Base-by-base conservation (phyloP, 352 stramenopile genomes). In the Phytophthora hybrid region DNA sequence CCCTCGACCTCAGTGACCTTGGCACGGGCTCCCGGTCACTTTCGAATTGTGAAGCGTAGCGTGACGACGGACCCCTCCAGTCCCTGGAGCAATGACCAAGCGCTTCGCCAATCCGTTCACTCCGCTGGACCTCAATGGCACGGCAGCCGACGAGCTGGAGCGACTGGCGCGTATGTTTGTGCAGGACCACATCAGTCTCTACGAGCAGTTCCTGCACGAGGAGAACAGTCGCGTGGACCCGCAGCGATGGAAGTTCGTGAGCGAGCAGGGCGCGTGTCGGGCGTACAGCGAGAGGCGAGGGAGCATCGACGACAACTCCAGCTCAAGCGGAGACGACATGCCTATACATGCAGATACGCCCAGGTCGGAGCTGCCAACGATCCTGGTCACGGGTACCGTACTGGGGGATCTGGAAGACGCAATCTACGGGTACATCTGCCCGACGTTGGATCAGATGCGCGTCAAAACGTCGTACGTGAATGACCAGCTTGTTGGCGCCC, bases 381-480 rank as follows among this genome's bases (percentile, higher is more conserved):
- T 83, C 16, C 34, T 81, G 13, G 78, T 74, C 21, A 74, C 70
- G 8, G 81, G 83, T 52, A 82, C 77, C 4, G 66, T 91, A 14
- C 41, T 72, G 0, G 83, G 81, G 1, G 73, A 83, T 31, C 62
- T 89, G 16, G 80, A 91, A 53, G 81, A 88, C 62, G 67, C 73
- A 31, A 70, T 88, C 60, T 85, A 85, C 63, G 80, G 80, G 41
- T 80, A 79, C 26, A 59, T 79, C 16, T 80, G 63, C 54, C 78
- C 76, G 11, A 78, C 68, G 16, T 19, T 83, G 57, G 76, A 79
- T 32, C 60, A 69, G 37, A 83, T 84, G 78, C 76, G 70, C 11
- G 69, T 88, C 47, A 80, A 79, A 53, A 81, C 80, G 13, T 76
- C 76, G 53, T 87, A 87, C 68, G 77, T 82, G 9, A 71, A 87